Evolutionary conservation across 176 grass and related monocot genomes (phyloP), one percentile per base, ranked within the genome.

Genomic region (Themeda triandra): DNA sequence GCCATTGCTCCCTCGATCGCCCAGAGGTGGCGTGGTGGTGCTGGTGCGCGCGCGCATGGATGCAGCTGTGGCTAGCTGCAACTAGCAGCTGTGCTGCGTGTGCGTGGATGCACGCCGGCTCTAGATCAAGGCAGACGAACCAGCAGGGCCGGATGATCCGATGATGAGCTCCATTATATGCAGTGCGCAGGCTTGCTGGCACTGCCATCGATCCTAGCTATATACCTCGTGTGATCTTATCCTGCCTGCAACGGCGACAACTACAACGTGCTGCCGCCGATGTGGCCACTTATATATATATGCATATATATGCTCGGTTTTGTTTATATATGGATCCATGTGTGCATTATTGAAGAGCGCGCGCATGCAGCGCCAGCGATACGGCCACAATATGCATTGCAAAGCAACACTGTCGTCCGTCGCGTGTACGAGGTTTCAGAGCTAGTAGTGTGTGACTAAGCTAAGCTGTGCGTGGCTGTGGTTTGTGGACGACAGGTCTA

Each of bases 241-340:
- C 73, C 53, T 85, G 48, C 58, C 39, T 45, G 3, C 67, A 36
- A 24, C 39, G 13, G 6, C 39, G 13, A 17, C 23, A 3, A 19
- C 46, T 14, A 49, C 4, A 5, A 5, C 25, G 37, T 45, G 82
- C 28, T 67, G 83, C 80, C 14, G 24, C 53, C 72, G 48, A 49
- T 63, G 66, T 86, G 84, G 84, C 88, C 84, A 83, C 88, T 78
- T 24, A 15, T 3, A 46, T 24, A 6, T 23, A 46, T 24, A 6
- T 23, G 3, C 31, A 2, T 0, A 15, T 1, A 10, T 30, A 8
- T 45, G 27, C 17, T 30, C 41, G 37, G 10, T 44, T 45, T 71
- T 15, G 39, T 42, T 25, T 69, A 17, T 14, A 30, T 64, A 2
- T 64, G 40, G n/a, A 44, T 8, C 39, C 39, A 40, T 40, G 32